These are phyloP conservation scores for Lepidium sativum DNA, from an alignment of 345 rosid genomes.

Conservation along the genomic window DNA sequence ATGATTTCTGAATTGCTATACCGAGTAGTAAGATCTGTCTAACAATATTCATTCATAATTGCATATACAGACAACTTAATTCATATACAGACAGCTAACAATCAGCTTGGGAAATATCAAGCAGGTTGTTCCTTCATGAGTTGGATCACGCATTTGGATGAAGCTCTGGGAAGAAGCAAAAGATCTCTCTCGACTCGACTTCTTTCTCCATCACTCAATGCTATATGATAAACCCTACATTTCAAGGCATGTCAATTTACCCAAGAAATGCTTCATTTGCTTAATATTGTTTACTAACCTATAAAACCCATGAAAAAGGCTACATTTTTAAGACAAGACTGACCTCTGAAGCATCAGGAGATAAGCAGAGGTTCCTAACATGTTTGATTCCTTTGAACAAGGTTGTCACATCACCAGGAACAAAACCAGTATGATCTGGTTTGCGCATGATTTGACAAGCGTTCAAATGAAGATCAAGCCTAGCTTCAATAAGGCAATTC, in stretches of 20 bases:
- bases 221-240: neutral
- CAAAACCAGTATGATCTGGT: neutral
- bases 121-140: neutral
- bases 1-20: neutral
- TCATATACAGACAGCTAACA: neutral
- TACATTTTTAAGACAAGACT: neutral
- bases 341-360: constrained; percentile 25
- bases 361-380: constrained; percentile 21
- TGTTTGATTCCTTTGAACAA: constrained; percentile 6
- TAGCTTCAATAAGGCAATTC: constrained; percentile 19
- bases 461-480: constrained; percentile 8
- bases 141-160: constrained; percentile 4
- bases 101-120: neutral
- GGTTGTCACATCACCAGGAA: constrained; percentile 13
- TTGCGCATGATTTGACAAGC: constrained; percentile 15
- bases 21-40: neutral
- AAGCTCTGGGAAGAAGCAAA: constrained; percentile 11
- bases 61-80: neutral
- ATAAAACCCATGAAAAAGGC: neutral
- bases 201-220: neutral
- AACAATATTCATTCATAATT: neutral
- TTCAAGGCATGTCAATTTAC: neutral
- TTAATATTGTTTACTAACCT: neutral
- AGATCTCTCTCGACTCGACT: neutral
- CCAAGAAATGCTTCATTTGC: neutral